These are phyloP conservation scores for Sarocladium strictum DNA, from an alignment of 2,329 filamentous ascomycete genomes.

Conservation along the genomic window DNA sequence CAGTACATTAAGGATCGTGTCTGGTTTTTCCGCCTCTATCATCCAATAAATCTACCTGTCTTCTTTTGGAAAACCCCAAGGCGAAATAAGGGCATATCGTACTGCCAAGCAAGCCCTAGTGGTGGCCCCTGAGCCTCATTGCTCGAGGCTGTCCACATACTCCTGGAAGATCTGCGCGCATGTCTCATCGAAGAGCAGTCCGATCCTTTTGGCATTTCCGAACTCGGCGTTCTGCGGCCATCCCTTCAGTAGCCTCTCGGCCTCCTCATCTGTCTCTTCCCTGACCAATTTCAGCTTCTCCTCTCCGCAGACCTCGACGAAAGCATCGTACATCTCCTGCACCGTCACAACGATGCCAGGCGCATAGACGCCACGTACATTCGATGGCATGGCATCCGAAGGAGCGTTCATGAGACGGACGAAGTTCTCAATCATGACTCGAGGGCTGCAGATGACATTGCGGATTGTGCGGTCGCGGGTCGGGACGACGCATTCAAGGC, in stretches of 20 bases:
- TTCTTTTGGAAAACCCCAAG: too few species aligned
- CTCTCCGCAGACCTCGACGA: constrained; percentile 38
- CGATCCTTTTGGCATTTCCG: constrained; percentile 8
- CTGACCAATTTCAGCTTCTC: constrained; percentile 35
- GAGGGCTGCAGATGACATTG: constrained; percentile 44
- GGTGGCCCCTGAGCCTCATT: too few species aligned
- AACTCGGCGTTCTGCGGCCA: constrained; percentile 44
- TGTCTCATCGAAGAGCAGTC: constrained; percentile 6
- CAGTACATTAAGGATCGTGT: too few species aligned
- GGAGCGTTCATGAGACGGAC: constrained; percentile 25
- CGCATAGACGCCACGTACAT: constrained; percentile 31
- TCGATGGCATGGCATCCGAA: constrained; percentile 11
- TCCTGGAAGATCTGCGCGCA: constrained; percentile 10
- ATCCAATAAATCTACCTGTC: too few species aligned
- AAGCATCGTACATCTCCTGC: constrained; percentile 42
- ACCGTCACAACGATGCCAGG: constrained; percentile 43
- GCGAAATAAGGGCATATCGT: too few species aligned
- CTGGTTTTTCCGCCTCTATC: too few species aligned
- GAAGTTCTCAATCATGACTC: constrained; percentile 39
- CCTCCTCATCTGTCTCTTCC: constrained; percentile 37
- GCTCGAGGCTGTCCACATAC: constrained; percentile 8
- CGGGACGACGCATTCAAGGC: constrained; percentile 37
- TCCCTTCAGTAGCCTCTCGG: constrained; percentile 42
- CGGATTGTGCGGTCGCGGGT: constrained; percentile 35
- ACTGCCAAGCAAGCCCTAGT: too few species aligned